These are phyloP conservation scores for Paratinospora sagittata DNA, from an alignment of 164 flowering plant species.

Conservation along the genomic window DNA sequence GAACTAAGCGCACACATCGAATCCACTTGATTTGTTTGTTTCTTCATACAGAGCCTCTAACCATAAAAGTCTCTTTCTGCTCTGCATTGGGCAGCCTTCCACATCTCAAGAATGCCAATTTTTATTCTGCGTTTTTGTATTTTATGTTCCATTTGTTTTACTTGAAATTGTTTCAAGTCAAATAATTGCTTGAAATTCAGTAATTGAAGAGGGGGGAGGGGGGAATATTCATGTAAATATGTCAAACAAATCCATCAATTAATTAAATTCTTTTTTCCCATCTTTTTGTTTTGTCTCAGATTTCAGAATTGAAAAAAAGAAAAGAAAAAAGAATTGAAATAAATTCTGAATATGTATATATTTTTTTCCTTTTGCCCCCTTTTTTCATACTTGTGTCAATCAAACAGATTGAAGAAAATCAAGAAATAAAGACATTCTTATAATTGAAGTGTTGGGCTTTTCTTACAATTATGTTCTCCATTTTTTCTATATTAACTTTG, in stretches of 20 bases:
- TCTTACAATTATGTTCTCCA: no score
- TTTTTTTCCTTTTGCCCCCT: background rate
- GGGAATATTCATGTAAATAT: conserved; percentile 12
- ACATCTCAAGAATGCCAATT: background rate
- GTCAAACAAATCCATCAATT: background rate
- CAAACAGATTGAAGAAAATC: background rate
- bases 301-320: background rate
- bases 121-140: conserved; percentile 10
- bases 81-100: background rate
- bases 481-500: no score
- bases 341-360: background rate
- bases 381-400: background rate
- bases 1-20: conserved; percentile 39
- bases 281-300: background rate
- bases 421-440: no score
- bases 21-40: background rate
- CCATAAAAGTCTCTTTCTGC: background rate
- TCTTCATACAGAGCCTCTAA: background rate
- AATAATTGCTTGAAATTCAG: conserved; percentile 15
- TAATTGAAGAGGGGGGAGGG: conserved; percentile 1
- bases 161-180: conserved; percentile 9
- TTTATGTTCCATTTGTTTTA: conserved; percentile 5
- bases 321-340: no score
- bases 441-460: no score
- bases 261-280: conserved; percentile 7